These are phyloP conservation scores for Paraglomus occultum DNA, from an alignment of 192 early-diverging fungal genomes.

Conservation along the genomic window DNA sequence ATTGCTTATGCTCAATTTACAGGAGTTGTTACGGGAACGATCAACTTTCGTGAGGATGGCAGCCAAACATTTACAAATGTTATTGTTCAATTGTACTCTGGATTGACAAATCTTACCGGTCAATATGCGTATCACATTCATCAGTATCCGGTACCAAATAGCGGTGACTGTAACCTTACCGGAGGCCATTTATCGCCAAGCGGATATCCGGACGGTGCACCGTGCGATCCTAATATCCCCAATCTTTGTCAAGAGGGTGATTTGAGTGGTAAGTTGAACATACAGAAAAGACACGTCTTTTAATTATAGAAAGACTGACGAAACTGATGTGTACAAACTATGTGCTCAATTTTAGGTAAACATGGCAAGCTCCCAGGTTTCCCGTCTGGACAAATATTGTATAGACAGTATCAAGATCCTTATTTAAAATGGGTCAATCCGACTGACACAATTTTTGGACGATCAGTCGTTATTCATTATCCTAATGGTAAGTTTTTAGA, in stretches of 20 bases:
- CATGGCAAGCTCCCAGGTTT: not conserved
- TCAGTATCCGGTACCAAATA: not conserved
- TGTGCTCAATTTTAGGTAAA: not conserved
- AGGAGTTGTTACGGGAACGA: too few species aligned
- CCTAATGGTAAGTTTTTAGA: not conserved
- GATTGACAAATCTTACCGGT: not conserved
- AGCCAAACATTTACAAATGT: too few species aligned
- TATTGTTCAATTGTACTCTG: not conserved
- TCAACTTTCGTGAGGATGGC: too few species aligned
- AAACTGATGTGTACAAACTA: too few species aligned
- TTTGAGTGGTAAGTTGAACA: constrained; percentile 6
- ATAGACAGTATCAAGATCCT: not conserved
- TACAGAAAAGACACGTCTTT: not conserved
- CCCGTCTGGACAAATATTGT: not conserved
- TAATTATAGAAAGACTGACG: too few species aligned
- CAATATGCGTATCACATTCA: constrained; percentile 1
- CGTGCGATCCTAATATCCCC: not conserved
- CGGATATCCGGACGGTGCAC: not conserved
- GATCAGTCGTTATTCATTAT: constrained; percentile 3
- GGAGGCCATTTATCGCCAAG: not conserved
- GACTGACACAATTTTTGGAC: not conserved
- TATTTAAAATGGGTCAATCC: not conserved
- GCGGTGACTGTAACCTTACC: not conserved
- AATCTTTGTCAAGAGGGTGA: not conserved
- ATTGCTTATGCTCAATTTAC: too few species aligned